A percentile compares a stretch with the other conserved stretches of the same genome.
Conservation (phyloP, 2,329 filamentous ascomycete genomes). For the Fusarium vanettenii region DNA sequence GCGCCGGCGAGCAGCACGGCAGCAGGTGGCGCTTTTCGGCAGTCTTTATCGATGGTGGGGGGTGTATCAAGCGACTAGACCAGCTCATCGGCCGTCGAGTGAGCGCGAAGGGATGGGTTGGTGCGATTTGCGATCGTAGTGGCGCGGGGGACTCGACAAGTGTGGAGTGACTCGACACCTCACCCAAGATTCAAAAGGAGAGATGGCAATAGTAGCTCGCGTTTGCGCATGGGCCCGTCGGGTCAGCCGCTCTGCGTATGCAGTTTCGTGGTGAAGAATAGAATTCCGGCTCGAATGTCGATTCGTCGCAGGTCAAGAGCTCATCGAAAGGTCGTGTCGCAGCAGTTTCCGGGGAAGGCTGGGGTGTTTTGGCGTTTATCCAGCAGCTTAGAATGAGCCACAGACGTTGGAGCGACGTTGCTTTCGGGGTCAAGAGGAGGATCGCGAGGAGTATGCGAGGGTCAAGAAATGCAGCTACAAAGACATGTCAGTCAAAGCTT, state of each 20-base stretch:
- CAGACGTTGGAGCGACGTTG: constrained; percentile 9
- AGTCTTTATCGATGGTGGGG: constrained; percentile 23
- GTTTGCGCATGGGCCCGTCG: constrained; percentile 53
- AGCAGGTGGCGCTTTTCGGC: constrained; percentile 35
- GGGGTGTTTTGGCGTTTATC: constrained; percentile 5
- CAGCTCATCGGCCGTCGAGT: constrained; percentile 42
- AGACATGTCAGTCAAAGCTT: constrained; percentile 44
- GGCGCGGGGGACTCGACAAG: constrained; percentile 27
- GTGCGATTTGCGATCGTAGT: constrained; percentile 13
- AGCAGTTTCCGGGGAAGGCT: constrained; percentile 20
- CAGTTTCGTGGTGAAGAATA: constrained; percentile 24
- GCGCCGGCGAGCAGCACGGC: constrained; percentile 47
- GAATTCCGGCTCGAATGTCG: constrained; percentile 21
- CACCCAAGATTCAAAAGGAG: constrained; percentile 48
- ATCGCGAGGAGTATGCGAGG: constrained; percentile 34
- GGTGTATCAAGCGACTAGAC: constrained; percentile 28
- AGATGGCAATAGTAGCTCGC: constrained; percentile 49
- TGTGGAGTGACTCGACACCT: constrained; percentile 38
- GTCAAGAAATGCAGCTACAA: constrained; percentile 43
- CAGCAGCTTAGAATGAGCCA: constrained; percentile 21
- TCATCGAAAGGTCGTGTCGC: constrained; percentile 42
- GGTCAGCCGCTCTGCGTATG: constrained; percentile 36
- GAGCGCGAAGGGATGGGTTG: constrained; percentile 11
- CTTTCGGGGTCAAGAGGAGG: constrained; percentile 16
- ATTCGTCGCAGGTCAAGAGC: constrained; percentile 44